A percentile compares a stretch with the other conserved stretches of the same genome.
Conservation (phyloP, 192 early-diverging fungal species). For the Pilaira anomala region DNA sequence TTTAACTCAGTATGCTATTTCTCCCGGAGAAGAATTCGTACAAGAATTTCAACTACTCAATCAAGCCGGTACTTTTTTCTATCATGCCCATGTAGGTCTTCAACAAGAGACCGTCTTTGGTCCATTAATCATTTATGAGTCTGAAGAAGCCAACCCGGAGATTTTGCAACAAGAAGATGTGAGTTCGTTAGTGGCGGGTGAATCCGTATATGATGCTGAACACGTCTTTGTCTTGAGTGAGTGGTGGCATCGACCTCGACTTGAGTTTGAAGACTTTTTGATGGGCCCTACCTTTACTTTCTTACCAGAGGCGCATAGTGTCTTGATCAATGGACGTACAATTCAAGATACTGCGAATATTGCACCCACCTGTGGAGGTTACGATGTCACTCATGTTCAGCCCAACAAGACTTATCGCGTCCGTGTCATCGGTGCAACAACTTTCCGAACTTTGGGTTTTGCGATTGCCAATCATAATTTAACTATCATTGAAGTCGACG, state of each 20-base stretch:
- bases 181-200: no score
- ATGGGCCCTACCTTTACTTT: conserved; percentile 8
- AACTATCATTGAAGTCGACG: conserved; percentile 56
- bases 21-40: conserved; percentile 43
- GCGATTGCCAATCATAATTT: conserved; percentile 48
- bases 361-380: conserved; percentile 15
- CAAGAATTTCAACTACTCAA: conserved; percentile 43
- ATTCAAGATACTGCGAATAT: background rate
- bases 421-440: conserved; percentile 41
- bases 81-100: conserved; percentile 36
- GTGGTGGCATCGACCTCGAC: conserved; percentile 46
- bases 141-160: conserved; percentile 15
- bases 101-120: conserved; percentile 22
- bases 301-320: conserved; percentile 40
- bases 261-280: conserved; percentile 16
- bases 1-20: conserved; percentile 55
- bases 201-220: conserved; percentile 54
- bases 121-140: conserved; percentile 20
- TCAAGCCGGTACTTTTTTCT: conserved; percentile 48
- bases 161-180: background rate
- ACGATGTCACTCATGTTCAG: conserved; percentile 21
- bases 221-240: conserved; percentile 28
- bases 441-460: conserved; percentile 44
- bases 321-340: conserved; percentile 46
- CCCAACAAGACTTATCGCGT: conserved; percentile 35